Base-by-base conservation (phyloP, 2,329 filamentous ascomycete genomes). In the Botryosphaeria dothidea region DNA sequence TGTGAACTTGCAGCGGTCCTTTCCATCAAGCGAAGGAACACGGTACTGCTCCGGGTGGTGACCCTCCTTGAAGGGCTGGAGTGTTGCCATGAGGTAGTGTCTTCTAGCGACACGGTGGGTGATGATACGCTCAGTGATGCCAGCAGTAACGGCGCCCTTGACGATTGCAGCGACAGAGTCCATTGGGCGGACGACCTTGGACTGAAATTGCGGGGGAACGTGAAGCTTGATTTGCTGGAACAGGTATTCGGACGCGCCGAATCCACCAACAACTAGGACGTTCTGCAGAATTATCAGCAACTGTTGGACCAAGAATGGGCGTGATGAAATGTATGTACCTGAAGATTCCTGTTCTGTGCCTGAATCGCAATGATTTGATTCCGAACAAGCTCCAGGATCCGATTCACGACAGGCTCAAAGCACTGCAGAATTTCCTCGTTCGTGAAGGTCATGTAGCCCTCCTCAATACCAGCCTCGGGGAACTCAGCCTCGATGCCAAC, bases 211-310 rank as follows among this genome's bases (percentile, higher is more conserved):
- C 9, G 95, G 95, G 41, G 95, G 95, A 1, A 99, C 95, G 76
- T 98, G 95, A 51, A 98, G 89, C 81, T 97, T 97, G 84, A 99
- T 98, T 80, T 99, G 95, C 80, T 98, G 94, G 88, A 98, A 99
- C 66, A 99, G 90, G 77, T 98, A 98, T 80, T 99, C 95, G 7
- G 94, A 98, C 31, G 94, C 95, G 82, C 95, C 95, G 76, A 99
- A 99, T 71, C 95, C 95, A 84, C 95, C 95, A 9, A 99, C 95
- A 7, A 99, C 93, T 67, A 99, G 84, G 62, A 99, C 95, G 77
- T 97, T 98, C 84, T 89, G 69, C 23, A 27, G 29, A 19, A n/a
- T 6, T 23, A 19, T 48, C 6, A 49, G 21, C 23, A 45, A 17
- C 41, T n/a, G 21, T 6, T 43, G 51, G 9, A 25, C 2, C 2